Base-by-base conservation (phyloP, 202 grass and related monocot genomes). In the Panicum virgatum region DNA sequence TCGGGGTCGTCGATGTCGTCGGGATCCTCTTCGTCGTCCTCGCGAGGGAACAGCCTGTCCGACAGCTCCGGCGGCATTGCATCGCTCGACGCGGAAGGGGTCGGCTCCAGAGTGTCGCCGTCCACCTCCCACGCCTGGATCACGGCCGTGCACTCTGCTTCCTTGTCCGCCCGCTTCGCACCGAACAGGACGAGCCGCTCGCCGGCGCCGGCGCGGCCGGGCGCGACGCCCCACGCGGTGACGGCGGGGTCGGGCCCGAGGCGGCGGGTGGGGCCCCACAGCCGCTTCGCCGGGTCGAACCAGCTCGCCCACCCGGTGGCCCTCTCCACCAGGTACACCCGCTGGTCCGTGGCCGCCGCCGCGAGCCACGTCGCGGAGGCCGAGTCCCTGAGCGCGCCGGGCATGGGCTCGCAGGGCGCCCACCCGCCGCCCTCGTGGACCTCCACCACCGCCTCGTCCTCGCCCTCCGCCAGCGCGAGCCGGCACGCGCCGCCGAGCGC, bases 311-410 rank as follows among this genome's bases (percentile, higher is more conserved):
- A 83, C 12, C 84, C 88, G 53, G 64, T 80, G 63, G 54, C 58
- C 58, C 78, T 78, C 44, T 97, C 92, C 7, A 75, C 52, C 4
- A 97, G 39, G 46, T 94, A 97, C 76, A 97, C 79, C 38, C 88
- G 62, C 22, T 62, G 37, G 14, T 89, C 83, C 20, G 90, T 92
- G 62, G 81, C 73, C 18, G 88, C 90, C 9, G 51, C 79, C 3
- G 94, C 92, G 46, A 95, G 85, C 90, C 85, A 95, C 15, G 88
- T 87, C 26, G 92, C 86, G 0, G 85, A 83, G 3, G 90, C 77
- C 12, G 83, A 97, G n/a, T 79, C 85, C 6, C 79, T 62, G 40
- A 94, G 86, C 23, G 72, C 75, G 26, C 58, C 66, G 0, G 94
- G 92, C 86, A 97, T 87, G 39, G 94, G 63, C 5, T 94, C 88